Conservation (phyloP, 2,329 filamentous ascomycete species). For the Pleomassaria siparia region DNA sequence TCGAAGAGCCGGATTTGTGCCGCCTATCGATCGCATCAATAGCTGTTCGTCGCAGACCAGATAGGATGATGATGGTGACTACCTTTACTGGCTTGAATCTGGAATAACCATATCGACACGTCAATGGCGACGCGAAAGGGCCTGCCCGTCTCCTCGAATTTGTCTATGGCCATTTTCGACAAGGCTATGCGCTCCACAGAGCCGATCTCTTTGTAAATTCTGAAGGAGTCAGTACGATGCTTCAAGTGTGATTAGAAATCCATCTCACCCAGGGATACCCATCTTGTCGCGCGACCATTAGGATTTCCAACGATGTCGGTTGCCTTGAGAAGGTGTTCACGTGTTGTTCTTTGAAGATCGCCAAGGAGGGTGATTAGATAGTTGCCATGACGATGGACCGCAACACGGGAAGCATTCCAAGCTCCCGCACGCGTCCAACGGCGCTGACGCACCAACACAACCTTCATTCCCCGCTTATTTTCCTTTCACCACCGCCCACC, state of each 20-base stretch:
- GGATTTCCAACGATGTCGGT: slow-evolving; percentile 8
- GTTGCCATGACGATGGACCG: slow-evolving; percentile 32
- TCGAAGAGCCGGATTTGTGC: slow-evolving; percentile 83
- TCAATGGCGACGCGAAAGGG: slow-evolving; percentile 89
- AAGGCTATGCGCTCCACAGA: slow-evolving; percentile 77
- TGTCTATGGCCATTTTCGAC: slow-evolving; percentile 77
- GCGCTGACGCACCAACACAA: slow-evolving; percentile 13
- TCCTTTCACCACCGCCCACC: slow-evolving; percentile 5
- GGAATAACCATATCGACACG: slow-evolving; percentile 96
- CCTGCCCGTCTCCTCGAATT: slow-evolving; percentile 67
- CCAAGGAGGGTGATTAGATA: slow-evolving; percentile 27
- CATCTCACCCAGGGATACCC: slow-evolving; percentile 43
- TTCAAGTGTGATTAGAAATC: background rate
- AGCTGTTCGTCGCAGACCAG: background rate
- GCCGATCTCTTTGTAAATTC: slow-evolving; percentile 89
- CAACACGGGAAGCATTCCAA: slow-evolving; percentile 16
- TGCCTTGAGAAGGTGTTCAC: slow-evolving; percentile 14
- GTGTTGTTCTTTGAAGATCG: slow-evolving; percentile 9
- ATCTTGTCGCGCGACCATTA: slow-evolving; percentile 29
- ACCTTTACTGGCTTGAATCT: slow-evolving; percentile 80
- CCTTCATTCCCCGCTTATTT: slow-evolving; percentile 9
- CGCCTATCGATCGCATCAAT: slow-evolving; percentile 55
- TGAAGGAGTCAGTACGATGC: slow-evolving; percentile 43
- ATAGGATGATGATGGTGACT: slow-evolving; percentile 8
- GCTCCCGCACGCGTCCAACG: slow-evolving; percentile 2